Conservation (phyloP, 352 stramenopile species). For the Phytophthora ramorum region DNA sequence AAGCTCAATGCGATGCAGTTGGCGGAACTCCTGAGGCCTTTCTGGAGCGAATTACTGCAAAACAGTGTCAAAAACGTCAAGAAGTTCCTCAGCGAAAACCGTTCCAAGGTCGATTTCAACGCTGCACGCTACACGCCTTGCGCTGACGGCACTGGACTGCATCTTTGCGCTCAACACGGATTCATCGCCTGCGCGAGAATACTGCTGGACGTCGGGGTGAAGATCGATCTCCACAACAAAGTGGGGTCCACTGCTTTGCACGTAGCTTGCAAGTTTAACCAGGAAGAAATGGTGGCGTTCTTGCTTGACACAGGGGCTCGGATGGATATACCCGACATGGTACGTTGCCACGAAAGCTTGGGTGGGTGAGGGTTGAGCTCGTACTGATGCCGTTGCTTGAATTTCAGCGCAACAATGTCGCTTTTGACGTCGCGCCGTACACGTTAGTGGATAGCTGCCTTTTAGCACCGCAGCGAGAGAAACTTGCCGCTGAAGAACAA, state of each 20-base stretch:
- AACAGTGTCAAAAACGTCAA: conserved; percentile 56
- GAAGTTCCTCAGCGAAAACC: conserved; percentile 48
- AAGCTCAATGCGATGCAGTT: conserved; percentile 57
- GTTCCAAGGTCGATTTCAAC: conserved; percentile 50
- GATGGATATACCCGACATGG: conserved; percentile 58
- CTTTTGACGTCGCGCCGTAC: conserved; percentile 63
- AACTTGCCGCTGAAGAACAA: conserved; percentile 21
- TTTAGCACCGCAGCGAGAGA: conserved; percentile 36
- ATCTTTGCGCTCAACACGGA: conserved; percentile 67
- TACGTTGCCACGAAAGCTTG: conserved; percentile 16
- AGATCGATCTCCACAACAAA: conserved; percentile 58
- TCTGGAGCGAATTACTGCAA: conserved; percentile 59
- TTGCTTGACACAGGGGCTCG: conserved; percentile 44
- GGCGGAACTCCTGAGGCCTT: conserved; percentile 51
- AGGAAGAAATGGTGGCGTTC: conserved; percentile 43
- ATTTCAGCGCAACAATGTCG: conserved; percentile 43
- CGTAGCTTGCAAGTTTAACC: conserved; percentile 61
- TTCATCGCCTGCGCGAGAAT: conserved; percentile 47
- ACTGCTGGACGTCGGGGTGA: conserved; percentile 43
- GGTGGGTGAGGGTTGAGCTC: background rate
- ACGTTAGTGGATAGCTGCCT: conserved; percentile 49
- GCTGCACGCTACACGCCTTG: conserved; percentile 43
- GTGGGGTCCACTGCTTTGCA: conserved; percentile 64
- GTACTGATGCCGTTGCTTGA: conserved; percentile 2
- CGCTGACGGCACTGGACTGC: conserved; percentile 53